Conservation (phyloP, 2,329 filamentous ascomycete species). For the Penicillium thymicola region DNA sequence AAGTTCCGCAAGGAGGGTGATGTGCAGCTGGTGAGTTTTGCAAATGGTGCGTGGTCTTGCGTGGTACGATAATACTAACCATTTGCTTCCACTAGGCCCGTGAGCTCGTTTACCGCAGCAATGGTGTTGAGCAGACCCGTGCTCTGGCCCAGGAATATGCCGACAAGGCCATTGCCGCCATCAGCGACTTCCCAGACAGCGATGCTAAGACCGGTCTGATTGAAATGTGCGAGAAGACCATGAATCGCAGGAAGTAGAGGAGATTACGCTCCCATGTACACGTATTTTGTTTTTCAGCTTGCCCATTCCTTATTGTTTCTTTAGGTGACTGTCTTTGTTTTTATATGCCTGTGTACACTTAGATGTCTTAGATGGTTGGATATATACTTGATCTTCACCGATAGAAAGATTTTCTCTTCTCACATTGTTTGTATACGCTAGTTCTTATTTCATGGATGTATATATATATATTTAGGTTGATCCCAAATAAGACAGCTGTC, state of each 20-base stretch:
- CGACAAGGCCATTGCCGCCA: constrained; percentile 80
- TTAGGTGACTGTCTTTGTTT: constrained; percentile 5
- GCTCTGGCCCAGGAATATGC: constrained; percentile 87
- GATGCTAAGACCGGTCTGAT: constrained; percentile 89
- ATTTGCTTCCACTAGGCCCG: constrained; percentile 62
- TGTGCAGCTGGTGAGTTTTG: constrained; percentile 67
- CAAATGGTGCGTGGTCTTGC: not conserved
- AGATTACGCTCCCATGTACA: constrained; percentile 16
- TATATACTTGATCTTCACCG: constrained; percentile 8
- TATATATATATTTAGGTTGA: not conserved
- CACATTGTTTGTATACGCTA: not conserved
- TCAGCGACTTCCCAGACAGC: constrained; percentile 81
- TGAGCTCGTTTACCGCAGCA: constrained; percentile 74
- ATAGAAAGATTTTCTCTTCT: constrained; percentile 1
- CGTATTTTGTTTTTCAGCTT: constrained; percentile 18
- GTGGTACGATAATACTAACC: constrained; percentile 10
- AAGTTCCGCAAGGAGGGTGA: constrained; percentile 85
- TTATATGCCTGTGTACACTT: constrained; percentile 21
- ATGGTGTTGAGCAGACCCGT: constrained; percentile 88
- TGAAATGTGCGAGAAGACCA: constrained; percentile 90
- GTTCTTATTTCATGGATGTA: not conserved
- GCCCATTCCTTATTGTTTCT: constrained; percentile 5
- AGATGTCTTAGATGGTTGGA: constrained; percentile 16
- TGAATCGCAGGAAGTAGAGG: constrained; percentile 75
- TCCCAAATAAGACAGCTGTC: no score